Evolutionary conservation across 2,329 filamentous ascomycete genomes (phyloP).

Genomic region (Leptographium flavum): DNA sequence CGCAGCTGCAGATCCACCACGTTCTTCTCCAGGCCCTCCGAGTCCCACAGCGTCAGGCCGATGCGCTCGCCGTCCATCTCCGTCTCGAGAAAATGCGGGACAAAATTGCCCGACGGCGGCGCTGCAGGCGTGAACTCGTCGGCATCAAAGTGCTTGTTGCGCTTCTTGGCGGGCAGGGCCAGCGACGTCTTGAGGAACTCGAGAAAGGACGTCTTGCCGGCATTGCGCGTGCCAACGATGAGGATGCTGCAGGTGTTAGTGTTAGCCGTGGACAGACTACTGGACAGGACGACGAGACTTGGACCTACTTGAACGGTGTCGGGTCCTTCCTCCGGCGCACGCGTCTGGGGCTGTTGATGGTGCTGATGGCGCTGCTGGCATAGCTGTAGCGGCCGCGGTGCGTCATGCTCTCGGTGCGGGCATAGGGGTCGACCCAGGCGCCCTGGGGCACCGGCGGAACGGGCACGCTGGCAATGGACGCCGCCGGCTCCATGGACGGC

Average conservation of each 20-base stretch:
- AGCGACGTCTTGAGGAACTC: slow-evolving; percentile 85
- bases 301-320: slow-evolving; percentile 89
- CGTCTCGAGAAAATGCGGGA: slow-evolving; percentile 81
- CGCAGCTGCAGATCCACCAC: slow-evolving; percentile 88
- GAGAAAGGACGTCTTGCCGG: slow-evolving; percentile 93
- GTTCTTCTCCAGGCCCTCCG: slow-evolving; percentile 85
- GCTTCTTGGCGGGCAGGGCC: slow-evolving; percentile 69
- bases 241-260: slow-evolving; percentile 52
- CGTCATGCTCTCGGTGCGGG: slow-evolving; percentile 85
- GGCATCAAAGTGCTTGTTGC: slow-evolving; percentile 37
- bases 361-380: slow-evolving; percentile 79
- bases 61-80: slow-evolving; percentile 87
- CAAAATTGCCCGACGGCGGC: slow-evolving; percentile 55
- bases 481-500: slow-evolving; percentile 39
- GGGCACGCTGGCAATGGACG: slow-evolving; percentile 28
- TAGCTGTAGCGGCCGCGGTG: slow-evolving; percentile 94
- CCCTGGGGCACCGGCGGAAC: slow-evolving; percentile 46
- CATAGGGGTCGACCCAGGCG: slow-evolving; percentile 59
- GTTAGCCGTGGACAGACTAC: slow-evolving; percentile 5
- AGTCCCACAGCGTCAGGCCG: slow-evolving; percentile 92
- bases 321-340: slow-evolving; percentile 93
- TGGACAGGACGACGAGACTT: not conserved
- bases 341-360: slow-evolving; percentile 82
- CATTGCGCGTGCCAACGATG: slow-evolving; percentile 72
- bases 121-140: slow-evolving; percentile 41